Base-by-base conservation (phyloP, 768 basidiomycete species). In the Lentinula lateritia region DNA sequence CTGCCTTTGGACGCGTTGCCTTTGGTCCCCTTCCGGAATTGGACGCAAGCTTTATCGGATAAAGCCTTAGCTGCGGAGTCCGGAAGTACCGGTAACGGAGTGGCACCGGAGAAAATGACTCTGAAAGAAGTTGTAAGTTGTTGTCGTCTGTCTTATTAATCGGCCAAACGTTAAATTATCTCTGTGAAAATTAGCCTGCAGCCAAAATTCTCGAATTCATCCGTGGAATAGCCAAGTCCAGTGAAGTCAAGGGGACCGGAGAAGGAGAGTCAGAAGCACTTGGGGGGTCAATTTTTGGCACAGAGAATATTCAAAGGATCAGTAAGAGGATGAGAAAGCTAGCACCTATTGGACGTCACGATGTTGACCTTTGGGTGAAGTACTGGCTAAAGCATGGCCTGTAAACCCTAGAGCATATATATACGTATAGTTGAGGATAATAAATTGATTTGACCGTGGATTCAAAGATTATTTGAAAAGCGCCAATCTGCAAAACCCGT, bases 171-270 rank as follows among this genome's bases (percentile, higher is more conserved):
- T 65, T 42, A 16, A 39, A 43, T 6, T 13, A 43, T n/a, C n/a
- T 20, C 48, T 16, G 28, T 23, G 18, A 41, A 58, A 60, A 52
- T 20, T 54, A 73, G 74, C 75, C 73, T 55, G 72, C 73, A 20
- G 71, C 72, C 63, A 73, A 74, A 60, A 64, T 75, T 32, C 46
- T 75, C 36, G 58, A 67, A 9, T 72, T 71, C 52, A 69, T 72
- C 62, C 61, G 70, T 9, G 53, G 16, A 42, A 60, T 72, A 28
- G 66, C 66, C 10, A 39, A 59, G 35, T 59, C 62, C 2, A 71
- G 73, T 28, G 53, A 54, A 6, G 20, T 68, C 23, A 34, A 34
- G 12, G 13, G 34, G 16, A 36, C 16, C n/a, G 23, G 13, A 8
- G 32, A 38, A 20, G n/a, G 13, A 10, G 8, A 23, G 23, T 23